Base-by-base conservation (phyloP, 2,329 filamentous ascomycete genomes). In the Ceratocystis albifundus region DNA sequence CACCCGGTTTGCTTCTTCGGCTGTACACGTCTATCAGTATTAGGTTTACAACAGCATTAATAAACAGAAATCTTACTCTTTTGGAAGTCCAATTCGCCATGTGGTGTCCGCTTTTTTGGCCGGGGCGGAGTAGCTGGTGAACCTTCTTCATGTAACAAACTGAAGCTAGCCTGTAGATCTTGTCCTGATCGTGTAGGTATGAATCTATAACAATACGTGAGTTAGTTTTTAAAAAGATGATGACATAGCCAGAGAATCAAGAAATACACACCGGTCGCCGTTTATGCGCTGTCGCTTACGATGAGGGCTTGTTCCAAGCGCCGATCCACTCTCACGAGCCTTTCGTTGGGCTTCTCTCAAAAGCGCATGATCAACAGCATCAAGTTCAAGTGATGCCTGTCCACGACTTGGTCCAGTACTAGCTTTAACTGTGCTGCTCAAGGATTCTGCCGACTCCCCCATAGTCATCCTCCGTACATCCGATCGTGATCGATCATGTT, bases 151-250 rank as follows among this genome's bases (percentile, higher is more conserved):
- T 96, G 89, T 32, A 97, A 80, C 66, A 97, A 79, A 74, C 87
- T 96, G 76, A 94, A 97, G 75, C 91, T 95, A 65, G 93, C 91
- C 74, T 93, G 89, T 28, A 97, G 80, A 75, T 99, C 94, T 75
- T 96, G 91, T 4, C 93, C 94, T 70, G 92, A 88, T 53, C 94
- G 85, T 71, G 94, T 95, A 32, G 94, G 94, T 71, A 99, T 97
- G 74, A 99, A 99, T 72, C 94, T 96, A 3, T 12, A 41, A 73
- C 67, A 63, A 59, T n/a, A 59, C 32, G 30, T 55, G 4, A 10
- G 70, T 74, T 65, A 76, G 72, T 66, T 53, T 65, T 55, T n/a
- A n/a, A n/a, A n/a, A 20, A 17, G 5, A 32, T 1, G 41, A 25
- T 1, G 3, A 36, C 28, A 53, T 22, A 2, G 1, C 17, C 6